A percentile compares a stretch with the other conserved stretches of the same genome.
Conservation (phyloP, 345 rosid genomes). For the Cochlearia excelsa region DNA sequence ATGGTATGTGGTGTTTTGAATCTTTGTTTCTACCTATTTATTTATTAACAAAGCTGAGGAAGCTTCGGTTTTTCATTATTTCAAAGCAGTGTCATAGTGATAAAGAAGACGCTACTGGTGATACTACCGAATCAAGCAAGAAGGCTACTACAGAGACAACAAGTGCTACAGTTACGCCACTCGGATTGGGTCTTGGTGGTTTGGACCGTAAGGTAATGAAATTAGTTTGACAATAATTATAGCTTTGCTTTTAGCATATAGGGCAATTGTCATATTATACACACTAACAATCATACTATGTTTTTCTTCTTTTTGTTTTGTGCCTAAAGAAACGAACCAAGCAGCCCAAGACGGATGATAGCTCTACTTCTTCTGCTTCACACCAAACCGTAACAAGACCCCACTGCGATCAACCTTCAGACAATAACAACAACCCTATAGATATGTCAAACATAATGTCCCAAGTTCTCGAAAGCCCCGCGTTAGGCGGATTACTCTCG, state of each 20-base stretch:
- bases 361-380: slow-evolving; percentile 31
- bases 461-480: slow-evolving; percentile 65
- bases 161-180: slow-evolving; percentile 47
- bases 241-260: background rate
- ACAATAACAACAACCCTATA: slow-evolving; percentile 27
- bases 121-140: slow-evolving; percentile 40
- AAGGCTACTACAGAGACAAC: slow-evolving; percentile 36
- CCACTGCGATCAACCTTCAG: slow-evolving; percentile 32
- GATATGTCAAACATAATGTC: slow-evolving; percentile 63
- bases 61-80: slow-evolving; percentile 7
- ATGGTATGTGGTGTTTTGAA: slow-evolving; percentile 43
- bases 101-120: slow-evolving; percentile 41
- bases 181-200: slow-evolving; percentile 83
- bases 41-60: background rate
- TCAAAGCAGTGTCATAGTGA: slow-evolving; percentile 38
- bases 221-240: too few relatives aligned
- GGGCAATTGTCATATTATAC: too few relatives aligned
- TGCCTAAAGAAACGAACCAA: slow-evolving; percentile 43
- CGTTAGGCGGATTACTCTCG: slow-evolving; percentile 60
- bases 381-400: too few relatives aligned
- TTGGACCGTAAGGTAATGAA: slow-evolving; percentile 74
- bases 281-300: slow-evolving; percentile 1
- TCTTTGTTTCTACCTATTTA: background rate
- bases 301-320: slow-evolving; percentile 14
- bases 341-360: slow-evolving; percentile 43